phyloP scores from a whole-genome alignment of 2,329 filamentous ascomycete species.

The Septoria petroselini region DNA sequence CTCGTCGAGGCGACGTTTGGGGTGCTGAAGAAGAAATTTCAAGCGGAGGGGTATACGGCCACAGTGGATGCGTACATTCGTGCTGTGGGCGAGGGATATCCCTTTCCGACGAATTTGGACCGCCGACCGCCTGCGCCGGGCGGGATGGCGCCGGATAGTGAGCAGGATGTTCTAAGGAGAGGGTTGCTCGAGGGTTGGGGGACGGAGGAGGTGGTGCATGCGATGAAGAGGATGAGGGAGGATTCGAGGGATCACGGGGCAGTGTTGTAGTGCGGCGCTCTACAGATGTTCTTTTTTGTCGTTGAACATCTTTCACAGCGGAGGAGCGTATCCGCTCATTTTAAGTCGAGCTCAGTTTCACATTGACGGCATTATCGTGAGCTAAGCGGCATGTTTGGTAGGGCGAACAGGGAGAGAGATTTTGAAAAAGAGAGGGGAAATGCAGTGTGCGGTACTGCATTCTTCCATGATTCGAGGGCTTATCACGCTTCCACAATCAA shows the following conservation, averaged over 20 bases:
- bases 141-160: slow-evolving; percentile 60
- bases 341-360: no score
- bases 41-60: slow-evolving; percentile 40
- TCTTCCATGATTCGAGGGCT: no score
- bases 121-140: slow-evolving; percentile 53
- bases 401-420: no score
- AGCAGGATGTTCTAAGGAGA: slow-evolving; percentile 52
- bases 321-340: no score
- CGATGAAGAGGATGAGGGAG: slow-evolving; percentile 27
- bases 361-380: no score
- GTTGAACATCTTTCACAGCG: no score
- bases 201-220: slow-evolving; percentile 41
- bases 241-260: slow-evolving; percentile 20
- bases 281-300: no score
- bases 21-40: slow-evolving; percentile 37
- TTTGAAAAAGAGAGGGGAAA: no score
- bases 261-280: background rate
- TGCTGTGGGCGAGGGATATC: slow-evolving; percentile 57
- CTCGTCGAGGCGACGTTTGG: slow-evolving; percentile 50
- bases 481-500: no score
- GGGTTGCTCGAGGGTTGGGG: slow-evolving; percentile 46
- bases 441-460: no score
- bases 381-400: no score
- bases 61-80: slow-evolving; percentile 49
- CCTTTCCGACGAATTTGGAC: slow-evolving; percentile 62